Evolutionary conservation across 2,329 filamentous ascomycete genomes (phyloP).

Genomic region (Trichophyton benhamiae): DNA sequence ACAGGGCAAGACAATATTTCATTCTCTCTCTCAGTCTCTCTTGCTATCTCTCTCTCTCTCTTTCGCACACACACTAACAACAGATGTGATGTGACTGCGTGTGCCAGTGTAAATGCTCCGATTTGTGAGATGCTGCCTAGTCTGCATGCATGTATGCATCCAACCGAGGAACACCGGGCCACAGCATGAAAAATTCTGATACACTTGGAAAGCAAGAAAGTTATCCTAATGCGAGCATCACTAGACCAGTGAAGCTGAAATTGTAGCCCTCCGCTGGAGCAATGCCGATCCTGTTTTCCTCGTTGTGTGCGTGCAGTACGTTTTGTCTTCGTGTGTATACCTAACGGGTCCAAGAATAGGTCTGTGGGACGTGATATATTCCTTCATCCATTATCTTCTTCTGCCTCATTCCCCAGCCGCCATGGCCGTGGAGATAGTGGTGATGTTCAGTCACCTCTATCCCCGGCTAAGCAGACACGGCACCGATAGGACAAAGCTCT

Average conservation of each 20-base stretch:
- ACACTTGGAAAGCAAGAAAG: no score
- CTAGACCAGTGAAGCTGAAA: neutral
- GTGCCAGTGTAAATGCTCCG: neutral
- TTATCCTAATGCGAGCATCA: no score
- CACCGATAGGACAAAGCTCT: neutral
- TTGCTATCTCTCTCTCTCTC: neutral
- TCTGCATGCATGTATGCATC: neutral
- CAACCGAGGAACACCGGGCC: neutral
- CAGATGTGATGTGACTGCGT: slow-evolving; percentile 1
- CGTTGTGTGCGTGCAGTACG: neutral
- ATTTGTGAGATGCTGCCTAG: neutral
- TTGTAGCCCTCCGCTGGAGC: neutral
- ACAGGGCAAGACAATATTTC: neutral
- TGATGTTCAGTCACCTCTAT: neutral
- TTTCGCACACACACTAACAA: neutral
- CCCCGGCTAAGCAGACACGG: neutral
- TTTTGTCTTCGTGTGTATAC: neutral
- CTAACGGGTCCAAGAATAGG: neutral
- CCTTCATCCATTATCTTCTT: neutral
- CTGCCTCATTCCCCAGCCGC: neutral
- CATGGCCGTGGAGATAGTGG: neutral
- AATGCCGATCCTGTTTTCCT: neutral
- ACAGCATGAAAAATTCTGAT: neutral
- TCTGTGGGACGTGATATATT: neutral
- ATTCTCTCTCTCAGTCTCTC: neutral